Evolutionary conservation across 495 filamentous ascomycete species (phyloP).

Genomic region (Neurospora cerealis): DNA sequence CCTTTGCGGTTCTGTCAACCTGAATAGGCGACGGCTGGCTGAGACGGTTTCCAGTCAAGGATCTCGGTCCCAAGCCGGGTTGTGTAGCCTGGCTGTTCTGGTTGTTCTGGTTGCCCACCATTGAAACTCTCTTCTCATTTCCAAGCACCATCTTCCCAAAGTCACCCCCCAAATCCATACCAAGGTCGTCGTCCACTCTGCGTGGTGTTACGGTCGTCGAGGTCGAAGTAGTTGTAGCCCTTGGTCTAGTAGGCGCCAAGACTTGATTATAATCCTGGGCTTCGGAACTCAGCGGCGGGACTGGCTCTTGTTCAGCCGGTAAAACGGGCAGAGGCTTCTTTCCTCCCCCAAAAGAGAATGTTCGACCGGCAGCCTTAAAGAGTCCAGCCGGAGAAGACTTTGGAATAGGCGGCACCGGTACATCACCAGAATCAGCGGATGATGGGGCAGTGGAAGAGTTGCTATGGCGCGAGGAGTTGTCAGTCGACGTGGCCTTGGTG

Average conservation of each 20-base stretch:
- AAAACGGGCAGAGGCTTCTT: slow-evolving; percentile 38
- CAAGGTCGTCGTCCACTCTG: slow-evolving; percentile 51
- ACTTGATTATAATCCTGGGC: slow-evolving; percentile 21
- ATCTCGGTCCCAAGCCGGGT: slow-evolving; percentile 16
- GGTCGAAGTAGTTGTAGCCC: slow-evolving; percentile 39
- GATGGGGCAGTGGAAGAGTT: slow-evolving; percentile 66
- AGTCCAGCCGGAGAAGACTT: slow-evolving; percentile 39
- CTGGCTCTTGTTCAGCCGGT: slow-evolving; percentile 29
- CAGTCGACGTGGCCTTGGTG: slow-evolving; percentile 49
- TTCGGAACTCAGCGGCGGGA: slow-evolving; percentile 22
- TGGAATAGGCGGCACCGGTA: slow-evolving; percentile 47
- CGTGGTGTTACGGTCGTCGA: slow-evolving; percentile 61
- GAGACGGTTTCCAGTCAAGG: slow-evolving; percentile 26
- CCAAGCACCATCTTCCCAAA: slow-evolving; percentile 61
- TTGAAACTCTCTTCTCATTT: slow-evolving; percentile 45
- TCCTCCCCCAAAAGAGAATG: slow-evolving; percentile 62
- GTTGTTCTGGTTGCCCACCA: slow-evolving; percentile 29
- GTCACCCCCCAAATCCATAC: slow-evolving; percentile 47
- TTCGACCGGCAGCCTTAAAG: slow-evolving; percentile 57
- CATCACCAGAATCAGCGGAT: slow-evolving; percentile 53
- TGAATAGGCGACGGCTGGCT: slow-evolving; percentile 47
- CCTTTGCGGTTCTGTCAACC: slow-evolving; percentile 43
- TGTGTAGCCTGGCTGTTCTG: slow-evolving; percentile 11
- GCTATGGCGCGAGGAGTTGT: slow-evolving; percentile 61
- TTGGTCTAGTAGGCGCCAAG: slow-evolving; percentile 26